A percentile compares a stretch with the other conserved stretches of the same genome.
Conservation (phyloP, 1,139 yeast species). For the Sugiyamaella grinbergsii region DNA sequence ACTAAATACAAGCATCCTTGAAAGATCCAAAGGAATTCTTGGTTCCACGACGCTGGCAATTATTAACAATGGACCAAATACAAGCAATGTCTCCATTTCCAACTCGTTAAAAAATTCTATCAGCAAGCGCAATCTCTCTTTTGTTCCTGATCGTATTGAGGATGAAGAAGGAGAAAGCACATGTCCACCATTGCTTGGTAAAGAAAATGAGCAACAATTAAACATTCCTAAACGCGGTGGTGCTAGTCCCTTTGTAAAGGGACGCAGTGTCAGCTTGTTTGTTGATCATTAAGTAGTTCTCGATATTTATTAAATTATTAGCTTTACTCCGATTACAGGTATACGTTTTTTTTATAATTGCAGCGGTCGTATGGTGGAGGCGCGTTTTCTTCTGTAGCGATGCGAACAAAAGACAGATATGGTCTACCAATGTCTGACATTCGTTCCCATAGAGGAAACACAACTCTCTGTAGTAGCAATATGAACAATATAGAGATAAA, state of each 20-base stretch:
- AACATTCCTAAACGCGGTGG: constrained; percentile 30
- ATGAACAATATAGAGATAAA: too few relatives aligned
- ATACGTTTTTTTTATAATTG: too few relatives aligned
- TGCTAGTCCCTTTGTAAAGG: constrained; percentile 29
- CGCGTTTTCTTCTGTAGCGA: too few relatives aligned
- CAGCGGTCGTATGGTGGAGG: too few relatives aligned
- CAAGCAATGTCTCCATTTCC: constrained; percentile 7
- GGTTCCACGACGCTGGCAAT: constrained; percentile 41
- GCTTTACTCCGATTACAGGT: neutral
- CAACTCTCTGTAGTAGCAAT: too few relatives aligned
- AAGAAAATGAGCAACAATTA: constrained; percentile 32
- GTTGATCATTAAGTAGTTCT: constrained; percentile 18
- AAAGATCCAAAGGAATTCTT: constrained; percentile 40
- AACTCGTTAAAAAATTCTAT: constrained; percentile 22
- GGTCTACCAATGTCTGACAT: too few relatives aligned
- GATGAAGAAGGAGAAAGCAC: constrained; percentile 24
- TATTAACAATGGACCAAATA: constrained; percentile 27
- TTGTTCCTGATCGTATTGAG: constrained; percentile 34
- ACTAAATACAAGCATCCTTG: constrained; percentile 36
- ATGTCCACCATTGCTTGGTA: constrained; percentile 19
- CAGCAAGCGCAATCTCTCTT: constrained; percentile 33
- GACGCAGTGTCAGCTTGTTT: constrained; percentile 40
- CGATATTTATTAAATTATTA: neutral
- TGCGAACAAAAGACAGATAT: too few relatives aligned
- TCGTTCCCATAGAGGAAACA: too few relatives aligned